Evolutionary conservation across 23 red algal species (phyloP), one percentile per base, ranked within the genome.

Genomic region (Pyropia yezoensis): DNA sequence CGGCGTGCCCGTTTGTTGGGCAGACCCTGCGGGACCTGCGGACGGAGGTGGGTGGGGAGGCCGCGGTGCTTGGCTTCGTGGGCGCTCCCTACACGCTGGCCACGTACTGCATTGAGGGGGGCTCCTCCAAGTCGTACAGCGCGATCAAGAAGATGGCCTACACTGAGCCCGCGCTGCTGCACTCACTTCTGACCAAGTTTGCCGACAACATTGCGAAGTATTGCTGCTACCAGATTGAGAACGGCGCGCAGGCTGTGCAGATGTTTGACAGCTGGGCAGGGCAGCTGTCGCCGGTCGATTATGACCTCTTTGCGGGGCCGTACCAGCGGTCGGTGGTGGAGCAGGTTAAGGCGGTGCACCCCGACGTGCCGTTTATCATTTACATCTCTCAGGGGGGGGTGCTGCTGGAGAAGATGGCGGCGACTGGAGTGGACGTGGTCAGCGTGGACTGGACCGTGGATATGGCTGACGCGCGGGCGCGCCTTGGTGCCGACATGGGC

Each of bases 211-310:
- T 96, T 52, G 92, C 92, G 17, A 71, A 78, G 16, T 96, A 96
- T 23, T 75, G 72, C 62, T 78, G 67, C 34, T 96, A 70, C 53
- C 92, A 96, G 75, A 96, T 96, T 59, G 92, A 96, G 58, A 81
- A 65, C 27, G 92, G 92, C 15, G 92, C 92, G 27, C 83, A 96
- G 61, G 86, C 76, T 13, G 82, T 96, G 24, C 92, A 96, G 62
- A 85, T 96, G 78, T 96, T 96, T 84, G 92, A 96, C 62, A 87
- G 79, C n/a, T 96, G 92, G 92, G 92, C 92, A 33, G 92, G 92
- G 3, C 78, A 85, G 64, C 66, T 96, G 47, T 62, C 84, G 18
- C 92, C 92, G 19, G 64, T 79, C 30, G 92, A 96, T 60, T 96
- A 83, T 72, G 92, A 96, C 59, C 71, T 78, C 12, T 96, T 96